Percentiles rank a stretch among this genome's conserved stretches.
Evolutionary conservation across 106 monocot species (phyloP).

Genomic region (Apostasia shenzhenica): DNA sequence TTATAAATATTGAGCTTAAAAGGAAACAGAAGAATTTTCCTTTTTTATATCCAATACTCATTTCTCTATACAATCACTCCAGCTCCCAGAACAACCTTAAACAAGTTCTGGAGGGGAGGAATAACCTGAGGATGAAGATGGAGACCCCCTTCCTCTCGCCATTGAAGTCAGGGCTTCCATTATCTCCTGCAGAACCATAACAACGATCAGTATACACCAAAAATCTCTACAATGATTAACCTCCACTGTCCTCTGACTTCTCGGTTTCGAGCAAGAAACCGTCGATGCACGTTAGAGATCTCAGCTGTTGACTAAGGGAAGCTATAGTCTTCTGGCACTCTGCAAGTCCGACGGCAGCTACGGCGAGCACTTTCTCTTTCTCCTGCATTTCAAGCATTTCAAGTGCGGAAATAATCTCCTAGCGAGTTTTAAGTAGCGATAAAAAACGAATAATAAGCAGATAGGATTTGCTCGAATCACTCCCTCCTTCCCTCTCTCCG

Average conservation of each 20-base stretch:
- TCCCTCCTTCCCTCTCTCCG: too few species aligned
- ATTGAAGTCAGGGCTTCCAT: neutral
- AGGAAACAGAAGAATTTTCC: too few species aligned
- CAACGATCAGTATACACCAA: neutral
- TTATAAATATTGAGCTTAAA: too few species aligned
- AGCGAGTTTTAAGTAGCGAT: neutral
- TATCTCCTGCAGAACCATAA: slow-evolving; percentile 1
- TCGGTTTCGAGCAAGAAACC: slow-evolving; percentile 22
- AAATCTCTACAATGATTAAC: slow-evolving; percentile 3
- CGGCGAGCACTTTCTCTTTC: slow-evolving; percentile 32
- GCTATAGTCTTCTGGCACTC: slow-evolving; percentile 84
- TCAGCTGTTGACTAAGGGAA: slow-evolving; percentile 50
- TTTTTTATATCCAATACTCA: too few species aligned
- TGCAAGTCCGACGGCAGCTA: slow-evolving; percentile 54
- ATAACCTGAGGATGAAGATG: slow-evolving; percentile 9
- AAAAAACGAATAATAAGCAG: neutral
- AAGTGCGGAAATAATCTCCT: neutral
- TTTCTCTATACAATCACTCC: too few species aligned
- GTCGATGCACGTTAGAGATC: slow-evolving; percentile 45
- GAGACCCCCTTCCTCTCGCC: neutral
- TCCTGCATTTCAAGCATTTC: slow-evolving; percentile 27
- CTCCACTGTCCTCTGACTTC: slow-evolving; percentile 9
- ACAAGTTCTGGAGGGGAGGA: slow-evolving; percentile 7
- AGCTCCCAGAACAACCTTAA: too few species aligned
- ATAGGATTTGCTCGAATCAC: neutral